phyloP scores from a whole-genome alignment of 2,329 filamentous ascomycete genomes.

The Scolecobasidium constrictum region DNA sequence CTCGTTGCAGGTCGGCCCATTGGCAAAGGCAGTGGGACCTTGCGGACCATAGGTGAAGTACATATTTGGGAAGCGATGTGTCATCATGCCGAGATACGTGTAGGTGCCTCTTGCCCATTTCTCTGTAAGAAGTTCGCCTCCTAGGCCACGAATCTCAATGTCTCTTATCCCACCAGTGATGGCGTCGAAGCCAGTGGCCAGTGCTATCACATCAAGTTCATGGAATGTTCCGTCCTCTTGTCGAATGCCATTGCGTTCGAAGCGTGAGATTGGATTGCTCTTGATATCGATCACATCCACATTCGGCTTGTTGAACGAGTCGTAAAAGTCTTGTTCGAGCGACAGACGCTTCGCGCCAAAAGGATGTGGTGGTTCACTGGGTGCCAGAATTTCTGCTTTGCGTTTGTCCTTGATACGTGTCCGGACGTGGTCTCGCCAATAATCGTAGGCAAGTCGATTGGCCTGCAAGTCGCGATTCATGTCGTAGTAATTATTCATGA shows the following conservation, averaged over 20 bases:
- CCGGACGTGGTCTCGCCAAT: conserved; percentile 34
- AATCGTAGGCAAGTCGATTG: conserved; percentile 34
- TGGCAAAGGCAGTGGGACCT: conserved; percentile 28
- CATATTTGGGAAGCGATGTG: conserved; percentile 6
- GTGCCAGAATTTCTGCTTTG: conserved; percentile 35
- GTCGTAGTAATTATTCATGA: conserved; percentile 32
- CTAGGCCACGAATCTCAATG: neutral
- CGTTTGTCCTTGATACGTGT: conserved; percentile 30
- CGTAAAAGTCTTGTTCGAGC: conserved; percentile 37
- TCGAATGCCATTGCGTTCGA: conserved; percentile 28
- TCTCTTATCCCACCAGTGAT: conserved; percentile 5
- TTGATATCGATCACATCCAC: conserved; percentile 33
- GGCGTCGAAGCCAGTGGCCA: conserved; percentile 33
- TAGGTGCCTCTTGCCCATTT: conserved; percentile 1
- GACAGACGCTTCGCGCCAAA: conserved; percentile 37
- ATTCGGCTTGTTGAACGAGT: conserved; percentile 31
- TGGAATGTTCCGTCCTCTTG: conserved; percentile 28
- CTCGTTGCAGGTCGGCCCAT: conserved; percentile 44
- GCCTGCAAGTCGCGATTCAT: conserved; percentile 28
- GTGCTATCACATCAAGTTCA: conserved; percentile 33
- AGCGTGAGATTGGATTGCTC: conserved; percentile 27
- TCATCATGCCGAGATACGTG: conserved; percentile 4
- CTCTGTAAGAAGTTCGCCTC: neutral
- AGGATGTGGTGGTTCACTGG: conserved; percentile 31
- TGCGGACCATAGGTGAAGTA: conserved; percentile 31